A percentile compares a stretch with the other conserved stretches of the same genome.
Evolutionary conservation across 2,329 filamentous ascomycete genomes (phyloP).

Genomic region (Stagonosporopsis rhizophila): DNA sequence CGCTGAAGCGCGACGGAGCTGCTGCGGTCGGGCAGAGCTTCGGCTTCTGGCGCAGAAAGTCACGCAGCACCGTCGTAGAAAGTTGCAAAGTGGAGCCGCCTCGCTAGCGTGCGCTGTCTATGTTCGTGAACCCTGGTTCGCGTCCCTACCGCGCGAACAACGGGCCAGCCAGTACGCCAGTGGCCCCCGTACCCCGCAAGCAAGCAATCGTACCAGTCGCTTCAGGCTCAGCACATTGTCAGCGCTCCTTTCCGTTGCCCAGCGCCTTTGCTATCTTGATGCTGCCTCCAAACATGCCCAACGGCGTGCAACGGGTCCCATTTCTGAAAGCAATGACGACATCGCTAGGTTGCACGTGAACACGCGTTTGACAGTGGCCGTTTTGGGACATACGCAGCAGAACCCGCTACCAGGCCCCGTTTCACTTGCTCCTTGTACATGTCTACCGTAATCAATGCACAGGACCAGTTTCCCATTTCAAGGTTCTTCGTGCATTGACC

Average conservation of each 20-base stretch:
- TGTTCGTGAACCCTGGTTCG: not conserved
- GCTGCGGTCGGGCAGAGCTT: not conserved
- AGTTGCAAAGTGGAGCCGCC: slow-evolving; percentile 8
- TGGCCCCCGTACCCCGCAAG: not conserved
- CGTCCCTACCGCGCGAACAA: not conserved
- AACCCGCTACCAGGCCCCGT: too few relatives aligned
- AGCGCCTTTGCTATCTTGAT: not conserved
- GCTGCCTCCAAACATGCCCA: not conserved
- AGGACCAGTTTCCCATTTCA: too few relatives aligned
- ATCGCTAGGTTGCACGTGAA: not conserved
- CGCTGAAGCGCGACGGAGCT: slow-evolving; percentile 3
- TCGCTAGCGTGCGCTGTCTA: slow-evolving; percentile 1
- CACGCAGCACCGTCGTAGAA: slow-evolving; percentile 4
- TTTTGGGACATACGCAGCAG: too few relatives aligned
- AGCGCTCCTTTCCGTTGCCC: too few relatives aligned
- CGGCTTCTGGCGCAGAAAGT: not conserved
- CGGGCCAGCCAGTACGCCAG: too few relatives aligned
- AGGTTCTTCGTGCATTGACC: too few relatives aligned
- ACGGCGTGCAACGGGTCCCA: too few relatives aligned
- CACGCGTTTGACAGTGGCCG: not conserved
- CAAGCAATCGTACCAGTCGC: not conserved
- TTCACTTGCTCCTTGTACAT: too few relatives aligned
- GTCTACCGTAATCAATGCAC: too few relatives aligned
- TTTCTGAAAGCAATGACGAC: not conserved
- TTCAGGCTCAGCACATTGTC: not conserved